A percentile compares a stretch with the other conserved stretches of the same genome.
These are phyloP conservation scores for Mortierella polycephala DNA, from an alignment of 371 early-diverging fungal genomes.

Conservation along the genomic window DNA sequence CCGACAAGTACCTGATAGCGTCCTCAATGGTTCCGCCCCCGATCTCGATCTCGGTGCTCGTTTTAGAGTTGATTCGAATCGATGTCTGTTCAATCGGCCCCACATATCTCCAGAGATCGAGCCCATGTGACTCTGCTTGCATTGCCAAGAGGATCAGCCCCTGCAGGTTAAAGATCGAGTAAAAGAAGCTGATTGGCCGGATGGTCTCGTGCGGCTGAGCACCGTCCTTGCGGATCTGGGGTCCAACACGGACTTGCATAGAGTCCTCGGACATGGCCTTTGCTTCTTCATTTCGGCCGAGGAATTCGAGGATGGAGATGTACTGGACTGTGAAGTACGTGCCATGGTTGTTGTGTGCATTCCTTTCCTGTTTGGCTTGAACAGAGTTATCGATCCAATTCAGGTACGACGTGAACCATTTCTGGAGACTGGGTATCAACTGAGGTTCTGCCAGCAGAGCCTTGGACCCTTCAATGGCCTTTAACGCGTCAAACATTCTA, in stretches of 20 bases:
- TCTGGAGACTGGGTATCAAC: slow-evolving; percentile 32
- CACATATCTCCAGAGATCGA: slow-evolving; percentile 46
- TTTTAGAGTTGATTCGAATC: slow-evolving; percentile 20
- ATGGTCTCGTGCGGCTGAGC: slow-evolving; percentile 55
- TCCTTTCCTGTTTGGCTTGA: slow-evolving; percentile 38
- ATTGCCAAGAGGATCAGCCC: slow-evolving; percentile 53
- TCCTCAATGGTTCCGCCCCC: slow-evolving; percentile 55
- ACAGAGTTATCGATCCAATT: slow-evolving; percentile 48
- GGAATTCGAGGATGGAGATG: slow-evolving; percentile 55
- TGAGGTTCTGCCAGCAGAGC: slow-evolving; percentile 29
- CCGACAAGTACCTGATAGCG: slow-evolving; percentile 60
- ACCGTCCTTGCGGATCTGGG: slow-evolving; percentile 55
- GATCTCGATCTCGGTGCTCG: slow-evolving; percentile 6
- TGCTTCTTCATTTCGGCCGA: slow-evolving; percentile 50
- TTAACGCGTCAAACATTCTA: slow-evolving; percentile 45
- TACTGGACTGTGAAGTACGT: slow-evolving; percentile 58
- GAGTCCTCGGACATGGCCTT: slow-evolving; percentile 20
- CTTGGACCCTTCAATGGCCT: slow-evolving; percentile 34
- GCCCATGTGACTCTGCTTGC: slow-evolving; percentile 27
- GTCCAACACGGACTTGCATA: slow-evolving; percentile 37
- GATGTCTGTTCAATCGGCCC: slow-evolving; percentile 17
- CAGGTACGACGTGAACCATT: slow-evolving; percentile 48
- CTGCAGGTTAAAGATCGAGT: slow-evolving; percentile 58
- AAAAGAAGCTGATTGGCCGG: slow-evolving; percentile 54
- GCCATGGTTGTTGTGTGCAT: slow-evolving; percentile 56